Percentiles rank a stretch among this genome's conserved stretches.
Conservation (phyloP, 176 grass and related monocot genomes). For the Cymbopogon citratus region DNA sequence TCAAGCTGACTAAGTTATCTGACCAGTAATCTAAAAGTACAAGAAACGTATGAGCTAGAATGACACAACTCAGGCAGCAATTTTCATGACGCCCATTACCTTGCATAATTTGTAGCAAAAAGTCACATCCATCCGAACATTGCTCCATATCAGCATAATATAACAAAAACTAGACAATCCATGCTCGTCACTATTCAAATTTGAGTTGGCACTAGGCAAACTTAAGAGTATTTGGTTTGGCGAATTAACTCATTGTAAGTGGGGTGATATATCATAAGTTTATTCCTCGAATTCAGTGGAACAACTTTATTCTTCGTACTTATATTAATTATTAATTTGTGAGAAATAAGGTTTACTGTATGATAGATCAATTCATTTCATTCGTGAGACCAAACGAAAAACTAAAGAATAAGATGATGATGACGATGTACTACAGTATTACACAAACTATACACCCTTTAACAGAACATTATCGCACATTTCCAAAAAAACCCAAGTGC, state of each 20-base stretch:
- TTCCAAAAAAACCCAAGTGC: too few relatives aligned
- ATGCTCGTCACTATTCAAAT: not conserved
- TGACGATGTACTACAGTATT: not conserved
- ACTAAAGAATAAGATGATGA: too few relatives aligned
- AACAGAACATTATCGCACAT: not conserved
- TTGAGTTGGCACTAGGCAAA: not conserved
- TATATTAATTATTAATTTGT: not conserved
- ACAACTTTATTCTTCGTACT: not conserved
- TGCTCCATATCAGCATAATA: not conserved
- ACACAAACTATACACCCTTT: not conserved
- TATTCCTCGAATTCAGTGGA: not conserved
- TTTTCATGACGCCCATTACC: not conserved
- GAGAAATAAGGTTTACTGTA: too few relatives aligned
- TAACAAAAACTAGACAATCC: not conserved
- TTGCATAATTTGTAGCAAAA: not conserved
- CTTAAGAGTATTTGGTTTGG: too few relatives aligned
- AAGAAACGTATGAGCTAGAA: not conserved
- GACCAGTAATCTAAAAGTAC: not conserved
- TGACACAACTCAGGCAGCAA: not conserved
- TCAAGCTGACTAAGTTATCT: not conserved
- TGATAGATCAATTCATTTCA: too few relatives aligned
- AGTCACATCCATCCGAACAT: not conserved
- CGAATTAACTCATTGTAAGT: not conserved
- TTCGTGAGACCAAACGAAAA: too few relatives aligned
- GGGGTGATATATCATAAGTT: not conserved